Evolutionary conservation across 2,329 filamentous ascomycete species (phyloP).

Genomic region (Zymoseptoria brevis): DNA sequence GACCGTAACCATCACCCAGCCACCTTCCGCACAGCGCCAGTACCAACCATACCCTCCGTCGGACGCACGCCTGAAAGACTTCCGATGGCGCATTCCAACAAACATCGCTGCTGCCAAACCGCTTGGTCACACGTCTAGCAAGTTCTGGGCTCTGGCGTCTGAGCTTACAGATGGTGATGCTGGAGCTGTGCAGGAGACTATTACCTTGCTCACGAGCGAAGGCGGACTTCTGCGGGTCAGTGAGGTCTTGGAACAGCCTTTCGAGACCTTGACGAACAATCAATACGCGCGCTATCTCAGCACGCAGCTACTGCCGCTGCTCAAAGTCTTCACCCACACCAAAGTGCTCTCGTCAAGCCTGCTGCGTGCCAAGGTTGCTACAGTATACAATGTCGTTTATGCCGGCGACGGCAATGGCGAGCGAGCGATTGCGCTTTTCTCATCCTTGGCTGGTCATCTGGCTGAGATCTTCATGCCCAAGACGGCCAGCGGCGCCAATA

Average conservation of each 20-base stretch:
- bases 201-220: slow-evolving; percentile 16
- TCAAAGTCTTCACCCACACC: slow-evolving; percentile 9
- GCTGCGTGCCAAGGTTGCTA: neutral
- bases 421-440: neutral
- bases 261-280: neutral
- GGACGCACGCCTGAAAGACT: neutral
- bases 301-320: slow-evolving; percentile 7
- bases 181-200: slow-evolving; percentile 17
- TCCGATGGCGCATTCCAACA: neutral
- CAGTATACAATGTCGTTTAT: neutral
- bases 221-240: slow-evolving; percentile 16
- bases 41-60: neutral
- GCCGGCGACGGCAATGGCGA: neutral
- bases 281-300: slow-evolving; percentile 9
- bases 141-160: slow-evolving; percentile 17
- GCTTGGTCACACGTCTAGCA: neutral
- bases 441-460: neutral
- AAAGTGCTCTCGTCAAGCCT: slow-evolving; percentile 4
- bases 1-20: neutral
- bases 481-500: neutral
- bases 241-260: slow-evolving; percentile 10
- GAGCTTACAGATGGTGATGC: slow-evolving; percentile 8
- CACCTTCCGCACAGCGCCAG: neutral
- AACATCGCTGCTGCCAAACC: too few relatives aligned
- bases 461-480: neutral